Evolutionary conservation across 495 filamentous ascomycete species (phyloP).

Genomic region (Platismatia glauca): DNA sequence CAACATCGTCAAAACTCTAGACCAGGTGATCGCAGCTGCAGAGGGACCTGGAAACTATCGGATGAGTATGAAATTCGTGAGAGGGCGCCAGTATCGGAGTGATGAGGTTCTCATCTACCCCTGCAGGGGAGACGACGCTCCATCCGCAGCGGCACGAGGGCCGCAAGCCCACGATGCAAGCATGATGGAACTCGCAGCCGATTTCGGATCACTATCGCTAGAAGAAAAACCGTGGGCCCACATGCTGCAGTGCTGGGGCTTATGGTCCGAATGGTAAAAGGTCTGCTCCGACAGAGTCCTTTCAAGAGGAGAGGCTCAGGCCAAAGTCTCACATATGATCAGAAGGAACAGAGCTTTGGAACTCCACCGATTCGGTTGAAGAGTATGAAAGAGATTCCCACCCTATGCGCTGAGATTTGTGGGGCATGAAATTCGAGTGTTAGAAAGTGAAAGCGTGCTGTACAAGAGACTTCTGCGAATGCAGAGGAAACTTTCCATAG

Average conservation of each 20-base stretch:
- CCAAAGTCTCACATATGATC: not conserved
- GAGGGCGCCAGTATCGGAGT: not conserved
- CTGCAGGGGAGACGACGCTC: not conserved
- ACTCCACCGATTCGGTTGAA: not conserved
- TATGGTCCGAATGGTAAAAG: not conserved
- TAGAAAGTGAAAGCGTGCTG: not conserved
- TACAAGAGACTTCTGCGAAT: not conserved
- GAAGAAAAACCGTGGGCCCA: not conserved
- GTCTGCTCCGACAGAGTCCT: not conserved
- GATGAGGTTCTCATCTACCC: constrained; percentile 2
- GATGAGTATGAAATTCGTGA: not conserved
- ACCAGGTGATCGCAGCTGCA: not conserved
- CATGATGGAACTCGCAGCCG: not conserved
- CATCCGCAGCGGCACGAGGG: not conserved
- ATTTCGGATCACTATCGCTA: not conserved
- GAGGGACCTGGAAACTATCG: too few species aligned
- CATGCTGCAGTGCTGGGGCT: not conserved
- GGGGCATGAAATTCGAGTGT: not conserved
- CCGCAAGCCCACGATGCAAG: not conserved
- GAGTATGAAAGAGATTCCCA: not conserved
- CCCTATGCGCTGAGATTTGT: not conserved
- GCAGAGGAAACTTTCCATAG: not conserved
- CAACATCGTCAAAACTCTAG: not conserved
- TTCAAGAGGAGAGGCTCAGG: too few species aligned
- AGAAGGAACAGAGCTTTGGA: not conserved